Evolutionary conservation across 108 stramenopile genomes (phyloP).

Genomic region (Skeletonema costatum): DNA sequence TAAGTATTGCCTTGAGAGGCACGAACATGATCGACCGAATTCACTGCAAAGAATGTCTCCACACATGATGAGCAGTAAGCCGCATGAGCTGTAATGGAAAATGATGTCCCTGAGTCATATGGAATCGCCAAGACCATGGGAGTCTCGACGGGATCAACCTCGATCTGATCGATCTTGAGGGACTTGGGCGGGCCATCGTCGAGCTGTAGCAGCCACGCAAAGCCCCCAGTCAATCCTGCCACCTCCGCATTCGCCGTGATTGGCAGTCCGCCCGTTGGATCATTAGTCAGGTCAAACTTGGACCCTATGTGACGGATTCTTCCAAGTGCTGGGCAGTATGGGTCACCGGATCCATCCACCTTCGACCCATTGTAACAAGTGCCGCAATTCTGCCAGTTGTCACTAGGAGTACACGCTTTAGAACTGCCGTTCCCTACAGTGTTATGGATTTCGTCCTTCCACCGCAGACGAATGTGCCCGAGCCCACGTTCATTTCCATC

Average conservation of each 20-base stretch:
- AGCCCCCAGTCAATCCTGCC: constrained; percentile 36
- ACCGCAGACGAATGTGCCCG: constrained; percentile 31
- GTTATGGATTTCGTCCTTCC: constrained; percentile 29
- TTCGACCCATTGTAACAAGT: constrained; percentile 20
- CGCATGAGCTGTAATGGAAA: constrained; percentile 8
- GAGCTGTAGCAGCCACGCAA: constrained; percentile 39
- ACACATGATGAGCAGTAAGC: not conserved
- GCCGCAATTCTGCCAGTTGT: not conserved
- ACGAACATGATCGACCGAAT: not conserved
- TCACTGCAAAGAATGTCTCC: not conserved
- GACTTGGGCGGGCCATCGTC: constrained; percentile 34
- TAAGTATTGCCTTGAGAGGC: constrained; percentile 6
- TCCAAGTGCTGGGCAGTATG: constrained; percentile 15
- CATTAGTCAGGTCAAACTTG: constrained; percentile 14
- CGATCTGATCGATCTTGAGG: constrained; percentile 12
- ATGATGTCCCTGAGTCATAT: constrained; percentile 1
- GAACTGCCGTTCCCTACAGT: constrained; percentile 4
- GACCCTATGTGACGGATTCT: constrained; percentile 32
- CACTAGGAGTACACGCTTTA: not conserved
- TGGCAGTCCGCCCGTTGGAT: constrained; percentile 16
- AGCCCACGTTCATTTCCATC: constrained; percentile 29
- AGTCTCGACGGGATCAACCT: constrained; percentile 1
- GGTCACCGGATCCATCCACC: not conserved
- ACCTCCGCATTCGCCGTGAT: constrained; percentile 45
- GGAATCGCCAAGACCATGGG: not conserved